phyloP scores from a whole-genome alignment of 768 basidiomycete genomes.

The Candolleomyces eurysporus region DNA sequence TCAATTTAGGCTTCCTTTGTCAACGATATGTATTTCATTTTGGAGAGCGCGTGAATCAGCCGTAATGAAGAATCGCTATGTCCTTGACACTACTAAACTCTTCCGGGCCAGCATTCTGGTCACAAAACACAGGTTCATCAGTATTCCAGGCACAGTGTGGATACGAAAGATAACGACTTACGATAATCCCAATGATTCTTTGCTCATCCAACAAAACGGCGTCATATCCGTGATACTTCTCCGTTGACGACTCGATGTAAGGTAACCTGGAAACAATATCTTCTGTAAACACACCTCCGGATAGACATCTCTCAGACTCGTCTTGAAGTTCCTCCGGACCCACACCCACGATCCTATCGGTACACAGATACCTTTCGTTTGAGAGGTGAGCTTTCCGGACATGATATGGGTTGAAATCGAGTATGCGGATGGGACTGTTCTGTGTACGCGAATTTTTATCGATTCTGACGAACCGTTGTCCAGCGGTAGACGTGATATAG shows the following conservation, averaged over 20 bases:
- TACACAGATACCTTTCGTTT: neutral
- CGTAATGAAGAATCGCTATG: too few relatives aligned
- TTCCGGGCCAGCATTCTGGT: too few relatives aligned
- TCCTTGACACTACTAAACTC: too few relatives aligned
- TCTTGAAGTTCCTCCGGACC: neutral
- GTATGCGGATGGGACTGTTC: neutral
- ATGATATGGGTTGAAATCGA: constrained; percentile 26
- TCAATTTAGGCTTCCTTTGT: too few relatives aligned
- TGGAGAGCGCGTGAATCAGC: too few relatives aligned
- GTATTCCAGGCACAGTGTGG: too few relatives aligned
- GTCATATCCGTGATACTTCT: constrained; percentile 18
- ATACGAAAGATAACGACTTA: constrained; percentile 14
- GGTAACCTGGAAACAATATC: constrained; percentile 15
- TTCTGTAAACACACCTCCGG: neutral
- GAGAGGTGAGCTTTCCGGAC: neutral
- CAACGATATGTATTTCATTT: too few relatives aligned
- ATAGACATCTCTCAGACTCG: neutral
- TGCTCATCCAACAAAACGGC: constrained; percentile 42
- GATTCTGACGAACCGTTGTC: constrained; percentile 12
- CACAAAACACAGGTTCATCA: too few relatives aligned
- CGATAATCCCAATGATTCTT: constrained; percentile 34
- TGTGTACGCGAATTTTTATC: constrained; percentile 4
- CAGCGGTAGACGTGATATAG: constrained; percentile 13
- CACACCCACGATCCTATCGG: constrained; percentile 1
- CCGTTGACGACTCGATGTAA: constrained; percentile 19